Percentiles rank a stretch among this genome's conserved stretches.
Evolutionary conservation across 768 basidiomycete genomes (phyloP).

Genomic region (Sarcomyxa edulis): DNA sequence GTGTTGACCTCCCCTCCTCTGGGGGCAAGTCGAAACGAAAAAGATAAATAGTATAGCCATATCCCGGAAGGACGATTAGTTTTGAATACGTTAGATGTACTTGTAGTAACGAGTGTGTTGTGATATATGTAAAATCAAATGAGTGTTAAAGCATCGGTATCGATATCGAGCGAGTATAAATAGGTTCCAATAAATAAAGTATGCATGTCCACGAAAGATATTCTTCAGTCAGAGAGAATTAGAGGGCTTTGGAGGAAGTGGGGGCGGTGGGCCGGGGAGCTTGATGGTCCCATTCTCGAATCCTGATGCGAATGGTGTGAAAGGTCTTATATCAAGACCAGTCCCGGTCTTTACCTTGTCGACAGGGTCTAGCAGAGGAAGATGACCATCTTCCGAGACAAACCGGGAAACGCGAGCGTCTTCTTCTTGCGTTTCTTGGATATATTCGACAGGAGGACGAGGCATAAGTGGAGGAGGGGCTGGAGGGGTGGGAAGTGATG

Average conservation of each 20-base stretch:
- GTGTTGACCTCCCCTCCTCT: background rate
- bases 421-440: conserved; percentile 76
- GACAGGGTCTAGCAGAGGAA: no score
- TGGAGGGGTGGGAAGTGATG: conserved; percentile 19
- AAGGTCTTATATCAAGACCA: conserved; percentile 35
- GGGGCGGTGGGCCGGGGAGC: conserved; percentile 28
- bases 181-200: no score
- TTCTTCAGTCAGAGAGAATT: background rate
- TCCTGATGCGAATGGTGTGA: conserved; percentile 40
- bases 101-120: no score
- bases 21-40: conserved; percentile 3
- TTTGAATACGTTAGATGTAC: background rate
- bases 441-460: conserved; percentile 74
- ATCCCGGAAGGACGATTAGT: no score
- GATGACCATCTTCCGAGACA: conserved; percentile 28
- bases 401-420: conserved; percentile 51
- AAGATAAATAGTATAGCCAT: conserved; percentile 4
- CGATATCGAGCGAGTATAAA: no score
- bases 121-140: no score
- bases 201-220: background rate
- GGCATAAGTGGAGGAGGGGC: conserved; percentile 71
- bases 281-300: conserved; percentile 23
- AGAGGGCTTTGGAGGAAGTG: conserved; percentile 26
- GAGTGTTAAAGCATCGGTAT: no score
- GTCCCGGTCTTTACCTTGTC: conserved; percentile 6